phyloP scores from a whole-genome alignment of 306 rosid species.

The Vigna hirtella region DNA sequence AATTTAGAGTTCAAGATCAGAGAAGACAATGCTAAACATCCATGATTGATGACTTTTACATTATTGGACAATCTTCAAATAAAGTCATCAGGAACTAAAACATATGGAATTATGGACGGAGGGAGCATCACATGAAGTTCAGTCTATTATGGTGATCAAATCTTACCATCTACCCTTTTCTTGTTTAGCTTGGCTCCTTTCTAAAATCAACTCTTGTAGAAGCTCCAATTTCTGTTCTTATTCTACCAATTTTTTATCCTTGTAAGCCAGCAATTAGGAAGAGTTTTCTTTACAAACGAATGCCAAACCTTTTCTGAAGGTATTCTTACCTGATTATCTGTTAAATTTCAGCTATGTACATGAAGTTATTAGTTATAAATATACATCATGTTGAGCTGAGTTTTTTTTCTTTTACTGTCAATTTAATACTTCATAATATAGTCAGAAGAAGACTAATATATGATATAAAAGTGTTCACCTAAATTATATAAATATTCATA shows the following conservation, averaged over 20 bases:
- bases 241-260: neutral
- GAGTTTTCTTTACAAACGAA: neutral
- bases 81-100: conserved; percentile 12
- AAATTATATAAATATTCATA: neutral
- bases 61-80: neutral
- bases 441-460: neutral
- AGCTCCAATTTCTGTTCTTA: neutral
- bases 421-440: neutral
- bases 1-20: conserved; percentile 19
- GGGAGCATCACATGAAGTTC: conserved; percentile 6
- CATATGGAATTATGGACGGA: neutral
- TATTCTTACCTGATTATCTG: neutral
- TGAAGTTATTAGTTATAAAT: neutral
- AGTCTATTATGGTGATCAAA: neutral
- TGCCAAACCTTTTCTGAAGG: neutral
- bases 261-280: neutral
- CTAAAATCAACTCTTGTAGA: neutral
- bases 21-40: neutral
- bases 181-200: neutral
- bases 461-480: neutral
- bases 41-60: conserved; percentile 10
- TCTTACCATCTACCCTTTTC: neutral
- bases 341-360: neutral
- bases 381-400: neutral
- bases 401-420: neutral